phyloP scores from a whole-genome alignment of 257 asterid species.

The Mitragyna speciosa region DNA sequence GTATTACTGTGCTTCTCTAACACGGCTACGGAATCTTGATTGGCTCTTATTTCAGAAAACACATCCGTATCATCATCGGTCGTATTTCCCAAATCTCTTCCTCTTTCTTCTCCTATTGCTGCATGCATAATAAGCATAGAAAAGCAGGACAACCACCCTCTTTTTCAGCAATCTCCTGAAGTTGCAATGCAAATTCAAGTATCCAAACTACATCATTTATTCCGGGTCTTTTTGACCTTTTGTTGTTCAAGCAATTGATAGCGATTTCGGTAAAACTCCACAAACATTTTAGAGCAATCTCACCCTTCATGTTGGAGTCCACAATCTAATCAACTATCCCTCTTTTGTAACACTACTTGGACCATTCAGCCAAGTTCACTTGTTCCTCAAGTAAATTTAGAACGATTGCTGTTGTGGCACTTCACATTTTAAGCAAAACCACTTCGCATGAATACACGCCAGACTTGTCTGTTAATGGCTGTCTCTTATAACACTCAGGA shows the following conservation, averaged over 20 bases:
- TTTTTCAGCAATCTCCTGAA: slow-evolving; percentile 48
- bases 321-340: slow-evolving; percentile 46
- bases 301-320: slow-evolving; percentile 43
- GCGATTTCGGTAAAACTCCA: slow-evolving; percentile 46
- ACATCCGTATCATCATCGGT: slow-evolving; percentile 27
- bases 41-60: slow-evolving; percentile 28
- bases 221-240: slow-evolving; percentile 47
- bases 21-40: background rate
- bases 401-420: slow-evolving; percentile 44
- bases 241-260: slow-evolving; percentile 39
- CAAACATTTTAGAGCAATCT: slow-evolving; percentile 50
- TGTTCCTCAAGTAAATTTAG: slow-evolving; percentile 28
- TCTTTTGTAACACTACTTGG: slow-evolving; percentile 27
- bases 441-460: slow-evolving; percentile 89
- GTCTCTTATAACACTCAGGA: slow-evolving; percentile 77
- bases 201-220: slow-evolving; percentile 67
- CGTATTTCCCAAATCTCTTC: slow-evolving; percentile 8
- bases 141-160: background rate
- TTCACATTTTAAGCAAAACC: slow-evolving; percentile 66
- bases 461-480: slow-evolving; percentile 76
- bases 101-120: no score
- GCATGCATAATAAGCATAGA: no score
- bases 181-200: slow-evolving; percentile 58
- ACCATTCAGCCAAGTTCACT: slow-evolving; percentile 62
- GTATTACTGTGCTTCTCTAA: background rate